Evolutionary conservation across 345 rosid species (phyloP).

Genomic region (Populus deltoides): DNA sequence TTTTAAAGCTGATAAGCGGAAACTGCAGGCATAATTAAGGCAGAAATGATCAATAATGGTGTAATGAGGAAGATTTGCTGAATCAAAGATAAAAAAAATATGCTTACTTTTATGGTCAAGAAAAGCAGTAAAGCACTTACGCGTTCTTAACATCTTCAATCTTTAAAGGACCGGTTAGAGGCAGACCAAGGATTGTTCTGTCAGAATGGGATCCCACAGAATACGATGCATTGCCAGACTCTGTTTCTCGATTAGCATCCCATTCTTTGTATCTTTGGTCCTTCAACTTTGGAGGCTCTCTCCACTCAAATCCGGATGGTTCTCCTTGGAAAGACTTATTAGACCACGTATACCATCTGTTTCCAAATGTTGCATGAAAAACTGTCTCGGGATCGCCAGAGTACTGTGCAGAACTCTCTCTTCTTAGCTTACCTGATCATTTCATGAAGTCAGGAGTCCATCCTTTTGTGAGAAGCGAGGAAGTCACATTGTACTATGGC

Average conservation of each 20-base stretch:
- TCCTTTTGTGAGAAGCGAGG: too few relatives aligned
- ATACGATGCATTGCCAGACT: constrained; percentile 39
- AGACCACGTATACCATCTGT: constrained; percentile 57
- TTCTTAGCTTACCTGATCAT: constrained; percentile 43
- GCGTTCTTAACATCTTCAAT: constrained; percentile 80
- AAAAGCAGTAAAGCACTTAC: constrained; percentile 33
- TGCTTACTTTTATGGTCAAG: background rate
- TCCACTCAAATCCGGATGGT: constrained; percentile 56
- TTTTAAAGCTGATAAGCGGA: constrained; percentile 64
- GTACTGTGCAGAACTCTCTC: constrained; percentile 39
- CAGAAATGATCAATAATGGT: background rate
- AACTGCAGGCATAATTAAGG: constrained; percentile 39
- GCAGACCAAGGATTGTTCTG: constrained; percentile 62
- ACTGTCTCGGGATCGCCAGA: constrained; percentile 37
- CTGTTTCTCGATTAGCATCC: constrained; percentile 39
- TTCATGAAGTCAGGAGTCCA: background rate
- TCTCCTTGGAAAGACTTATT: constrained; percentile 29
- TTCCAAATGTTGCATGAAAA: constrained; percentile 47
- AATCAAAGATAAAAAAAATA: background rate
- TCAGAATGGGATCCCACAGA: constrained; percentile 55
- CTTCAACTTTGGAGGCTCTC: constrained; percentile 48
- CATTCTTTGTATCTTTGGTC: constrained; percentile 36
- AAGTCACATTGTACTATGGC: too few relatives aligned
- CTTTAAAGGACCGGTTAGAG: constrained; percentile 58
- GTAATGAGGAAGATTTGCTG: too few relatives aligned